phyloP scores from a whole-genome alignment of 306 rosid genomes.

The Acacia melanoxylon region DNA sequence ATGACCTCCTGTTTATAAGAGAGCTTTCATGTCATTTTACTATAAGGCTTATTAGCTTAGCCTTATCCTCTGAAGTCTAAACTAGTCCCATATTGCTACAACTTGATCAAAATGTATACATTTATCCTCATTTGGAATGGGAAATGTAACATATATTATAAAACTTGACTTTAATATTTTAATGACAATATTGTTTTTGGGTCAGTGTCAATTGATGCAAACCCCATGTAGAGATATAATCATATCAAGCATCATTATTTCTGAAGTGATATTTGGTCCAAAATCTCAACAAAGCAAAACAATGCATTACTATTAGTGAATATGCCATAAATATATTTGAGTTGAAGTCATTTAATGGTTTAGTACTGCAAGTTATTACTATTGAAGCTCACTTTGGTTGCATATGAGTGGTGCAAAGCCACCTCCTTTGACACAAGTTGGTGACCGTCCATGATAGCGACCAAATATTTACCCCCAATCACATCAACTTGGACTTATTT shows the following conservation, averaged over 20 bases:
- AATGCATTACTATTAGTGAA: not conserved
- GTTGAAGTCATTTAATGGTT: not conserved
- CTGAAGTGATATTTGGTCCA: not conserved
- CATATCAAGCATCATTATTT: conserved; percentile 6
- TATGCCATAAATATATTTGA: not conserved
- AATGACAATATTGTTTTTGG: not conserved
- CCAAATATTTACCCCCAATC: not conserved
- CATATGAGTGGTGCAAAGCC: conserved; percentile 4
- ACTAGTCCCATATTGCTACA: not conserved
- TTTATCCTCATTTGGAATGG: not conserved
- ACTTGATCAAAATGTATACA: not conserved
- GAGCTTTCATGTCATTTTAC: too few species aligned
- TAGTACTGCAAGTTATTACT: not conserved
- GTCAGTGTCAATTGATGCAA: conserved; percentile 7
- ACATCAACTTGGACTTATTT: not conserved
- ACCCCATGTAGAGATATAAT: not conserved
- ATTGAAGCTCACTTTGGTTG: conserved; percentile 7
- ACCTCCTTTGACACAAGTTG: conserved; percentile 12
- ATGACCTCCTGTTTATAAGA: too few species aligned
- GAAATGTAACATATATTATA: not conserved
- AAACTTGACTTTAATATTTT: not conserved
- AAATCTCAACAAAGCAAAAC: conserved; percentile 1
- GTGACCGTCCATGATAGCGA: conserved; percentile 25
- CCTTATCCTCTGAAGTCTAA: not conserved
- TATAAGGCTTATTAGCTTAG: too few species aligned